These are phyloP conservation scores for Beauveria medogensis DNA, from an alignment of 2,329 filamentous ascomycete genomes.

Conservation along the genomic window DNA sequence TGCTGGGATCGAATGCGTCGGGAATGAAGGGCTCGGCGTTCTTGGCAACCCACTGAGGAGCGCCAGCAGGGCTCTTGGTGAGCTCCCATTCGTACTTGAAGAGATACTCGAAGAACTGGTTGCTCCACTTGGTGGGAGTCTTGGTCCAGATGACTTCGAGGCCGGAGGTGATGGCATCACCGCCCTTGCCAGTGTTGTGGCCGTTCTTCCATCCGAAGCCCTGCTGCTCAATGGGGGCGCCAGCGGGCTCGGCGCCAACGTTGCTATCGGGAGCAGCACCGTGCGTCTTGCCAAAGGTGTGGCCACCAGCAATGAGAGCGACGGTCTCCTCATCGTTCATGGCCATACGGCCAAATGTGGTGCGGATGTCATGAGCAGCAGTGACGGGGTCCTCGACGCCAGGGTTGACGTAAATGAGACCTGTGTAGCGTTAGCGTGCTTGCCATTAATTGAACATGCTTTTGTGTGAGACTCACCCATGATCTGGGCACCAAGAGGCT, in stretches of 20 bases:
- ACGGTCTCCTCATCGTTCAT: conserved; percentile 81
- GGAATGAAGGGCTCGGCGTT: conserved; percentile 60
- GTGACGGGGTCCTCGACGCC: conserved; percentile 61
- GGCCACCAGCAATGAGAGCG: conserved; percentile 69
- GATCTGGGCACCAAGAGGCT: conserved; percentile 50
- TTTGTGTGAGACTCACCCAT: background rate
- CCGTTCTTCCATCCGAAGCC: conserved; percentile 67
- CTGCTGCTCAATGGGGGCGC: conserved; percentile 54
- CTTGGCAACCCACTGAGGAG: conserved; percentile 71
- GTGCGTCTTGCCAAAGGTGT: conserved; percentile 76
- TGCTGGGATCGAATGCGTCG: conserved; percentile 59
- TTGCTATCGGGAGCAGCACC: conserved; percentile 58
- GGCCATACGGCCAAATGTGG: conserved; percentile 69
- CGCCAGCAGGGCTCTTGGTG: conserved; percentile 66
- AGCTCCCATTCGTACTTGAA: conserved; percentile 74
- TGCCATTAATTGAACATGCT: background rate
- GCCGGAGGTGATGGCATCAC: conserved; percentile 65
- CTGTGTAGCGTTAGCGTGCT: conserved; percentile 44
- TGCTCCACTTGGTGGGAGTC: conserved; percentile 69
- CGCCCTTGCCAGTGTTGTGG: conserved; percentile 57
- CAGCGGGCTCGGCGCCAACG: conserved; percentile 60
- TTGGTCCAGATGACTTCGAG: conserved; percentile 75
- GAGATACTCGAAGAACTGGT: conserved; percentile 65
- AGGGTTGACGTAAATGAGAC: conserved; percentile 76
- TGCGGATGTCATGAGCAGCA: conserved; percentile 63